Percentiles rank a stretch among this genome's conserved stretches.
Conservation (phyloP, 2,329 filamentous ascomycete genomes). For the Cladophialophora psammophila region DNA sequence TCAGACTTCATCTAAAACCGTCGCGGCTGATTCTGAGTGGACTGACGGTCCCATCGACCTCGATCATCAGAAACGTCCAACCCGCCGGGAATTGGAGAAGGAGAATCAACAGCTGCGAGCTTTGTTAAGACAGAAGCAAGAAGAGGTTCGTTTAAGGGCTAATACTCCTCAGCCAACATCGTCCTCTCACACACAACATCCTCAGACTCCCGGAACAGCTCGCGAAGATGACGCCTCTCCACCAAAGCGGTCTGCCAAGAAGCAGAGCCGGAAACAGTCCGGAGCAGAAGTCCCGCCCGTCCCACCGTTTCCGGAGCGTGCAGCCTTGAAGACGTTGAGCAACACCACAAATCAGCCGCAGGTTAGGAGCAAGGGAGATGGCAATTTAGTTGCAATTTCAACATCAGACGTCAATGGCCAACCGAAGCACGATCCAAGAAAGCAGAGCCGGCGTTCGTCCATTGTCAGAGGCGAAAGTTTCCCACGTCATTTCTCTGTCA, state of each 20-base stretch:
- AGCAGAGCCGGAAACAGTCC: conserved; percentile 16
- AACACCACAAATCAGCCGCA: conserved; percentile 32
- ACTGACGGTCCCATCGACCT: conserved; percentile 27
- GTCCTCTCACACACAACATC: conserved; percentile 1
- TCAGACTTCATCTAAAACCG: conserved; percentile 15
- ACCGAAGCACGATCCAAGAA: conserved; percentile 1
- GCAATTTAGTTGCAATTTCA: background rate
- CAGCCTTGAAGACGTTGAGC: conserved; percentile 28
- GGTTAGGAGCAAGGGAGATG: conserved; percentile 14
- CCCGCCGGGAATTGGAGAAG: conserved; percentile 37
- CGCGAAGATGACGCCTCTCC: conserved; percentile 1
- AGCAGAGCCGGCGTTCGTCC: conserved; percentile 14
- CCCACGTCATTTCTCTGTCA: conserved; percentile 36
- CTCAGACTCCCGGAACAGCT: background rate
- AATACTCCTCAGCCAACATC: conserved; percentile 11
- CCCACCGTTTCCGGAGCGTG: conserved; percentile 28
- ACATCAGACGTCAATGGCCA: conserved; percentile 17
- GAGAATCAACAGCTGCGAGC: conserved; percentile 41
- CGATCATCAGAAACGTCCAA: conserved; percentile 38
- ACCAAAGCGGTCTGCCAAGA: conserved; percentile 20
- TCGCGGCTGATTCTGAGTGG: conserved; percentile 17
- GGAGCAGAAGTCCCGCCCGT: conserved; percentile 25
- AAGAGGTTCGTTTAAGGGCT: conserved; percentile 2
- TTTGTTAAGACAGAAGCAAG: conserved; percentile 37
- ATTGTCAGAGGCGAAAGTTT: conserved; percentile 18